phyloP scores from a whole-genome alignment of 441 rosid genomes.

The Euphorbia schlechtendalii region DNA sequence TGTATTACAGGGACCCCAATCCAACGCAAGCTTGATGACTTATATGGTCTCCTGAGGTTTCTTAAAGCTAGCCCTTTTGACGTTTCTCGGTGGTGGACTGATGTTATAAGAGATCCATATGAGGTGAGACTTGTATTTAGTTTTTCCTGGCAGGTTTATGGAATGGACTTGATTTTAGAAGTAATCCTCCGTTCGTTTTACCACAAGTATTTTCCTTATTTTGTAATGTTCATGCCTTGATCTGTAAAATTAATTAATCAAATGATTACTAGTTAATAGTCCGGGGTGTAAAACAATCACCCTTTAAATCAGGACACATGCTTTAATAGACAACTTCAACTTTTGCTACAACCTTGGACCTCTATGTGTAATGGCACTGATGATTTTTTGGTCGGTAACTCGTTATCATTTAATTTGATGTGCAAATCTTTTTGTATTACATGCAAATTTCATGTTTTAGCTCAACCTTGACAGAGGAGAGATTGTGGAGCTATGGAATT shows the following conservation, averaged over 20 bases:
- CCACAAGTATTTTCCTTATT: not conserved
- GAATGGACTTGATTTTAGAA: conserved; percentile 5
- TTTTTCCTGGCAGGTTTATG: conserved; percentile 5
- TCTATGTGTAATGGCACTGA: not conserved
- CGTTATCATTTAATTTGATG: not conserved
- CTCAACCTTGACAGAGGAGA: conserved; percentile 46
- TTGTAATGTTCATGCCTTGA: not conserved
- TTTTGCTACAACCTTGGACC: not conserved
- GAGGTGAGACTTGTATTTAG: conserved; percentile 40
- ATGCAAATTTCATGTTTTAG: conserved; percentile 12
- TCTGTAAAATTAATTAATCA: not conserved
- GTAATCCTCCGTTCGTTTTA: not conserved
- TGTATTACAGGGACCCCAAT: conserved; percentile 96
- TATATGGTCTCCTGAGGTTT: conserved; percentile 79
- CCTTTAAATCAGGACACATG: not conserved
- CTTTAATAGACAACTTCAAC: not conserved
- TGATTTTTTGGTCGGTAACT: not conserved
- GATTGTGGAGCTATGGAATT: conserved; percentile 70
- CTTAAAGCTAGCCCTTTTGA: conserved; percentile 75
- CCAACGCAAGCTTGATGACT: conserved; percentile 94
- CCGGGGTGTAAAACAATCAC: not conserved
- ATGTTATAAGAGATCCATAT: conserved; percentile 84
- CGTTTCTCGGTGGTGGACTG: conserved; percentile 88
- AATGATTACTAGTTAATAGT: not conserved
- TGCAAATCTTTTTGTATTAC: not conserved